phyloP scores from a whole-genome alignment of 2,329 filamentous ascomycete species.

The Leptosphaerulina australis region DNA sequence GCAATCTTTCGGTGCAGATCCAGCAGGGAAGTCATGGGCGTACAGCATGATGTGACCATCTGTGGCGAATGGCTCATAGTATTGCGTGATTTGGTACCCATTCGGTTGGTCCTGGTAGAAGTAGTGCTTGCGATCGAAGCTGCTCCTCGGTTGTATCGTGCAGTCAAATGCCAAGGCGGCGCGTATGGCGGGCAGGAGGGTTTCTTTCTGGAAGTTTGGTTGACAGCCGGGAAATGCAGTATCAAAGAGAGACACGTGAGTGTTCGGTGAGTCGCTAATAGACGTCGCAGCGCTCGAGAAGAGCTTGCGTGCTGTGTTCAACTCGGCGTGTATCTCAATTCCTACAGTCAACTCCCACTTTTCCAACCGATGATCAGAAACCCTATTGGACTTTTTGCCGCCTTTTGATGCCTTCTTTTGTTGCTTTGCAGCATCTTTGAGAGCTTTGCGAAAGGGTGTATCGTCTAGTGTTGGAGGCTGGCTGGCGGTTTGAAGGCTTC shows the following conservation, averaged over 20 bases:
- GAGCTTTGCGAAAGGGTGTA: conserved; percentile 44
- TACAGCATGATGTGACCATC: conserved; percentile 75
- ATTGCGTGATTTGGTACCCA: conserved; percentile 98
- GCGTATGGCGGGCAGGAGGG: conserved; percentile 85
- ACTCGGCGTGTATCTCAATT: conserved; percentile 95
- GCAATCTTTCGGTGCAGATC: conserved; percentile 76
- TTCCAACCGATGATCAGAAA: conserved; percentile 38
- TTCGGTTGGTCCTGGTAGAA: conserved; percentile 98
- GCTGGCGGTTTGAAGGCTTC: conserved; percentile 35
- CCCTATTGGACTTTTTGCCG: conserved; percentile 17
- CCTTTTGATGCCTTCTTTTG: conserved; percentile 33
- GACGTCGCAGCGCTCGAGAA: conserved; percentile 70
- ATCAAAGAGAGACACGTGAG: conserved; percentile 88
- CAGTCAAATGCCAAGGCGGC: conserved; percentile 86
- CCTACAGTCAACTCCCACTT: conserved; percentile 95
- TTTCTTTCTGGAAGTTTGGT: conserved; percentile 80
- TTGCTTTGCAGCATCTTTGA: conserved; percentile 48
- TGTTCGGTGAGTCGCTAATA: conserved; percentile 72
- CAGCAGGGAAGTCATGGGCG: conserved; percentile 66
- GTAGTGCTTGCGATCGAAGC: conserved; percentile 97
- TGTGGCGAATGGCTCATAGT: conserved; percentile 74
- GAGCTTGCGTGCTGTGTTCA: conserved; percentile 87
- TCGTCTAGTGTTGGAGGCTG: conserved; percentile 31
- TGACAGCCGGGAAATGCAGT: conserved; percentile 87
- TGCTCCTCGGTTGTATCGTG: conserved; percentile 74